Evolutionary conservation across 768 basidiomycete species (phyloP).

Genomic region (Mycena kentingensis): DNA sequence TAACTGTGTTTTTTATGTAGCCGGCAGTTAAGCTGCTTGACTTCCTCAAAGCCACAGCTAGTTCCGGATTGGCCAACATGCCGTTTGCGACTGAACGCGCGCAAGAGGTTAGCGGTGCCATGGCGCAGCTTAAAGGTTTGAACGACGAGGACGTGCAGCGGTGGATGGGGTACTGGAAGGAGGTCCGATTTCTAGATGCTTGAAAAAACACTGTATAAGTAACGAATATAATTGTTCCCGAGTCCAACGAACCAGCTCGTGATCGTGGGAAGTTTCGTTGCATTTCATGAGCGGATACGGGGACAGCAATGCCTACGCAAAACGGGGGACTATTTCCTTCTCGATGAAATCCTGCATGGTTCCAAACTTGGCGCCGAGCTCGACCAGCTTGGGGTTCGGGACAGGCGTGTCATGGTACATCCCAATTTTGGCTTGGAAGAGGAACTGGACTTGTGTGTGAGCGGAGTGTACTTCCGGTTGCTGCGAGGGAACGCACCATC

Average conservation of each 20-base stretch:
- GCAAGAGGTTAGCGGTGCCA: neutral
- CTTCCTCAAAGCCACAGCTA: neutral
- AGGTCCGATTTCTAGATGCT: neutral
- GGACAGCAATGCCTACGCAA: too few relatives aligned
- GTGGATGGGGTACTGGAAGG: conserved; percentile 2
- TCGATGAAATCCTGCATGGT: conserved; percentile 15
- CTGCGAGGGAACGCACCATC: conserved; percentile 26
- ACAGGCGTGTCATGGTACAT: conserved; percentile 21
- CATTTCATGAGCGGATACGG: too few relatives aligned
- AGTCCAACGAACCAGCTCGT: too few relatives aligned
- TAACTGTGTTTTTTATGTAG: neutral
- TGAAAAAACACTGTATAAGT: too few relatives aligned
- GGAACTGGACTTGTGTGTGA: conserved; percentile 17
- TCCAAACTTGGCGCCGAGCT: conserved; percentile 21
- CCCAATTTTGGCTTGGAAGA: conserved; percentile 29
- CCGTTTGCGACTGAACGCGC: neutral
- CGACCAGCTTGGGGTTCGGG: conserved; percentile 30
- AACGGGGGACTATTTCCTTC: conserved; percentile 3
- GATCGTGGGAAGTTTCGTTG: too few relatives aligned
- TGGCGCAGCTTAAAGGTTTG: neutral
- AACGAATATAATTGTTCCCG: too few relatives aligned
- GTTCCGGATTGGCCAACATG: neutral
- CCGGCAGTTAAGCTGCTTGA: conserved; percentile 3
- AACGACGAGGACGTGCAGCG: neutral
- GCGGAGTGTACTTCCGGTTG: neutral